These are phyloP conservation scores for Leishmania braziliensis DNA, from an alignment of 208 protist species.

Conservation along the genomic window DNA sequence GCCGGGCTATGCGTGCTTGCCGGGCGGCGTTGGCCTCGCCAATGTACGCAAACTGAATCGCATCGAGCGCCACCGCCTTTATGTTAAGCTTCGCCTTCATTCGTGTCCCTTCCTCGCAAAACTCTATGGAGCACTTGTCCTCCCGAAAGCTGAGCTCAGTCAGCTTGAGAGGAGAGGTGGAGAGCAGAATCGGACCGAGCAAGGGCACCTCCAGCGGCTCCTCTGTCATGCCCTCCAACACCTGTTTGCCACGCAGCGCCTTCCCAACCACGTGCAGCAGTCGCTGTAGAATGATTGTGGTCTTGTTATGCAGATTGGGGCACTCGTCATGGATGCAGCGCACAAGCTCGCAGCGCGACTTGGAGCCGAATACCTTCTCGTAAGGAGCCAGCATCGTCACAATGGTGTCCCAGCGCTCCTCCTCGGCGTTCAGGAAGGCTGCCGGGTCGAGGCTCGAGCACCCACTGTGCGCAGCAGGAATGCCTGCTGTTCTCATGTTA, in stretches of 20 bases:
- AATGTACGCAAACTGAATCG: slow-evolving; percentile 64
- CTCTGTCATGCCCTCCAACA: slow-evolving; percentile 36
- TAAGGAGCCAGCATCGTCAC: slow-evolving; percentile 41
- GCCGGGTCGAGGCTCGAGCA: slow-evolving; percentile 34
- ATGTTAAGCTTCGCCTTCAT: slow-evolving; percentile 41
- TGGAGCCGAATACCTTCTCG: slow-evolving; percentile 47
- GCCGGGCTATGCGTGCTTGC: slow-evolving; percentile 24
- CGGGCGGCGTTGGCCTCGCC: slow-evolving; percentile 40
- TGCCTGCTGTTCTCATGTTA: neutral
- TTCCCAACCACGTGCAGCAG: slow-evolving; percentile 42
- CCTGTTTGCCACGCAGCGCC: slow-evolving; percentile 30
- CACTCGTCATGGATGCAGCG: slow-evolving; percentile 46
- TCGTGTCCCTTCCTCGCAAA: slow-evolving; percentile 44
- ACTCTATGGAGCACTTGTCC: slow-evolving; percentile 33
- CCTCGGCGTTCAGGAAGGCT: slow-evolving; percentile 45
- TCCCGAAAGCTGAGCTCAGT: slow-evolving; percentile 38
- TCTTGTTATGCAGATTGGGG: slow-evolving; percentile 26
- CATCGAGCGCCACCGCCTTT: slow-evolving; percentile 42
- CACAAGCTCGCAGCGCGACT: slow-evolving; percentile 44
- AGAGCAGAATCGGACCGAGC: slow-evolving; percentile 51
- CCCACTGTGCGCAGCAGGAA: slow-evolving; percentile 16
- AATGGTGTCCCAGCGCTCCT: slow-evolving; percentile 38
- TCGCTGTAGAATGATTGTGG: slow-evolving; percentile 33
- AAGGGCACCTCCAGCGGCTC: slow-evolving; percentile 46
- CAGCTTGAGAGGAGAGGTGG: slow-evolving; percentile 44